Evolutionary conservation across 192 early-diverging fungal species (phyloP), one percentile per base, ranked within the genome.

Genomic region (Podila horticola): DNA sequence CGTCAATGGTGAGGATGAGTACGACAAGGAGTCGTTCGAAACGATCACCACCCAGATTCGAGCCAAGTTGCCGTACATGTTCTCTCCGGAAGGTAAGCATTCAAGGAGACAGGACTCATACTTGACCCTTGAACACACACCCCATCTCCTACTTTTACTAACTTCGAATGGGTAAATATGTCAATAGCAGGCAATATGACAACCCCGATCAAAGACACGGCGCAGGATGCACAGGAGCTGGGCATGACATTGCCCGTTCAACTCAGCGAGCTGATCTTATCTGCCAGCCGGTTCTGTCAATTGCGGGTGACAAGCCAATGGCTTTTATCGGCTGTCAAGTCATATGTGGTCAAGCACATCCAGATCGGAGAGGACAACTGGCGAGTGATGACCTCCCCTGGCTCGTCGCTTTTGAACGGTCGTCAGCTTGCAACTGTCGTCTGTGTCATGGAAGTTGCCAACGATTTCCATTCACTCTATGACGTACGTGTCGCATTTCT

Each of bases 371-470:
- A 85, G 52, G 91, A 93, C 67, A 95, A 95, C 70, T 95, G 94
- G 94, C 85, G 89, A 45, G 91, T 91, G n/a, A 92, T 91, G 69
- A 92, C 92, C 1, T 89, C 89, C 5, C 94, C 94, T 7, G 94
- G 94, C 0, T 84, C 92, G 0, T 92, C 92, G 24, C 75, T 95
- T 26, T 82, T 95, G n/a, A 95, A 93, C 67, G 81, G 84, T 15
- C 86, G 92, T 28, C 94, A 95, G 63, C 83, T 88, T 36, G 82
- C 88, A 0, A 84, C 87, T 3, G 74, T 87, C 31, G 69, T 86
- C 20, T 72, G 77, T 57, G 69, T 90, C 19, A 75, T 90, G 61
- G 87, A 88, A 30, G 62, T 83, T 3, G 77, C 82, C 12, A 82
- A 84, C 31, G 89, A 90, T 67, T 88, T 86, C 48, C 67, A 72